Evolutionary conservation across 108 stramenopile genomes (phyloP), one percentile per base, ranked within the genome.

Genomic region (Mediolabrus comicus): DNA sequence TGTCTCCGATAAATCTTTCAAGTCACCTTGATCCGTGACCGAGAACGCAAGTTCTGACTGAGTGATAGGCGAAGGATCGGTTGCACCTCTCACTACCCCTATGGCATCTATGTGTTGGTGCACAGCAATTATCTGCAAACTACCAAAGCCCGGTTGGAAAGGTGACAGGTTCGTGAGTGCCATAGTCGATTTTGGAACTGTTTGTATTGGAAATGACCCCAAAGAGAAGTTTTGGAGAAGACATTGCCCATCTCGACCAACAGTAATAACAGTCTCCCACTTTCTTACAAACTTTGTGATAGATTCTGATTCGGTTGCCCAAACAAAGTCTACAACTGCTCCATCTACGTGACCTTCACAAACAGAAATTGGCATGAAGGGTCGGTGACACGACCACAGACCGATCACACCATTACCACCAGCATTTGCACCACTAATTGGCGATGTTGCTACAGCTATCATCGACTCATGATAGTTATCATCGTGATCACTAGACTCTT

Each of bases 111-210:
- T 80, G 9, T 65, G 16, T 75, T 94, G 92, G 71, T 87, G 83
- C 16, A 88, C 79, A 51, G 84, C 67, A 71, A 91, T 88, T 12
- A 88, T 74, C 60, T 94, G 92, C 34, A 94, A 52, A 3, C 88
- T 89, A 2, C 92, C 92, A 70, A 76, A 91, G 0, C 90, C 90
- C 10, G 67, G 46, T 70, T 91, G 90, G 71, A 91, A 94, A 5
- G 92, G 88, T 7, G 92, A 91, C 24, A 91, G 67, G 54, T 89
- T 91, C n/a, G 92, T 90, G 65, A 94, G 77, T 25, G 92, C 85
- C 71, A 94, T 89, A 14, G 86, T 83, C 26, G 90, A 87, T 14
- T 81, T 84, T 4, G 92, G 90, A 16, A 94, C 88, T 19, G 79
- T 52, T 8, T 77, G 79, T 25, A 91, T 89, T 16, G 88, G 89